A percentile compares a stretch with the other conserved stretches of the same genome.
Evolutionary conservation across 164 flowering plant species (phyloP).

Genomic region (Stephania japonica): DNA sequence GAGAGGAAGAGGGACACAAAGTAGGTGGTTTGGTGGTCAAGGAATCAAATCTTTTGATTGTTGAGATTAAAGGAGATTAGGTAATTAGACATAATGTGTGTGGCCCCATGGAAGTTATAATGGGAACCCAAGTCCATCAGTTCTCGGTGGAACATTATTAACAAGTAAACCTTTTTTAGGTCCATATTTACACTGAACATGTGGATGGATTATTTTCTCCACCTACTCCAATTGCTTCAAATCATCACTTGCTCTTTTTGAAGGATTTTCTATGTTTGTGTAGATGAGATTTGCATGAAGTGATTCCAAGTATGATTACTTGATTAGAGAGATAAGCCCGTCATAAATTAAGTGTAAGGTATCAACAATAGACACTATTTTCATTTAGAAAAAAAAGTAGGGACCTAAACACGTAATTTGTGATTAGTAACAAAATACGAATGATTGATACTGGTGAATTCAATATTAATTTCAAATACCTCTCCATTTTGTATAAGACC

Average conservation of each 20-base stretch:
- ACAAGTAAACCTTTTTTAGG: neutral
- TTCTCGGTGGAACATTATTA: neutral
- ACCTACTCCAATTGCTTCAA: conserved; percentile 1
- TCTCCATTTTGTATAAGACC: too few relatives aligned
- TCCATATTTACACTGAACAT: neutral
- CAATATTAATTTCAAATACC: too few relatives aligned
- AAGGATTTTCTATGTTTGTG: neutral
- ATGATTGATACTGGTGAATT: too few relatives aligned
- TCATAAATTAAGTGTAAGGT: too few relatives aligned
- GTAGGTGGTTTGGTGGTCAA: neutral
- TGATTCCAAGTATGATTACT: neutral
- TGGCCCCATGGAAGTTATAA: neutral
- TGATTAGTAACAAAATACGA: too few relatives aligned
- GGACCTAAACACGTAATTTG: too few relatives aligned
- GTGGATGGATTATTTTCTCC: neutral
- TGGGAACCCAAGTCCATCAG: neutral
- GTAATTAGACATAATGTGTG: neutral
- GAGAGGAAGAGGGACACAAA: neutral
- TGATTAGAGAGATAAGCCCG: neutral
- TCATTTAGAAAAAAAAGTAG: too few relatives aligned
- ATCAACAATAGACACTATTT: too few relatives aligned
- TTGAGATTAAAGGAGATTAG: neutral
- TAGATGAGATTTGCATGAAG: neutral
- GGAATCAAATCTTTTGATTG: neutral
- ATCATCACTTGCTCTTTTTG: neutral